Evolutionary conservation across 1,284 basidiomycete genomes (phyloP), one percentile per base, ranked within the genome.

Genomic region (Moesziomyces sp.): DNA sequence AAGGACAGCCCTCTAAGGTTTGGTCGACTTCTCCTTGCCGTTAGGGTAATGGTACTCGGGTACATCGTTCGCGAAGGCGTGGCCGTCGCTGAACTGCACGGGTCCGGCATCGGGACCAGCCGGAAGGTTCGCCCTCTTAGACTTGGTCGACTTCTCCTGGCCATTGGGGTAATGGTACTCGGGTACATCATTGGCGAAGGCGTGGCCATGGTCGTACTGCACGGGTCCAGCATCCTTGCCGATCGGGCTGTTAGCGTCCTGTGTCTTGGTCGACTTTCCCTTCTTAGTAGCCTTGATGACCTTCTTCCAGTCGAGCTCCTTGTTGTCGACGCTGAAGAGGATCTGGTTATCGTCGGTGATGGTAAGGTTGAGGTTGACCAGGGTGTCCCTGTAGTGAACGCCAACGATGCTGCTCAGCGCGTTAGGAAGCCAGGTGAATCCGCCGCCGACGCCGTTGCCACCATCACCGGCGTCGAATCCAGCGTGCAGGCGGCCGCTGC

Each of bases 381-480:
- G 52, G 35, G 40, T 35, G 19, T 49, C 42, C 7, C 30, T 13
- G 21, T 58, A 62, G 18, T 55, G 47, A 0, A 71, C 51, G 14
- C 68, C 68, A 0, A 52, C 43, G 38, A 55, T 52, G 23, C 54
- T 30, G 40, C 50, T 48, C 14, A 71, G n/a, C 1, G 42, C 43
- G 6, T 52, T 0, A 7, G 45, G 35, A 10, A 16, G 40, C 68
- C 68, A 71, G 8, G 24, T 26, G 45, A 71, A 71, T 5, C 62
- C 68, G 7, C 62, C 58, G 19, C 62, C 68, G 6, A 52, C 52
- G 10, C 68, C 62, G 28, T 54, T 57, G 13, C 46, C 11, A 5
- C n/a, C 21, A 34, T 65, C 54, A n/a, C 67, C 67, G 18, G 57
- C 61, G 23, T 70, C 47, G 49, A 70, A 64, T 11, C 61, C 67